Evolutionary conservation across 805 yeast species (phyloP), one percentile per base, ranked within the genome.

Genomic region (Brettanomyces sp.): DNA sequence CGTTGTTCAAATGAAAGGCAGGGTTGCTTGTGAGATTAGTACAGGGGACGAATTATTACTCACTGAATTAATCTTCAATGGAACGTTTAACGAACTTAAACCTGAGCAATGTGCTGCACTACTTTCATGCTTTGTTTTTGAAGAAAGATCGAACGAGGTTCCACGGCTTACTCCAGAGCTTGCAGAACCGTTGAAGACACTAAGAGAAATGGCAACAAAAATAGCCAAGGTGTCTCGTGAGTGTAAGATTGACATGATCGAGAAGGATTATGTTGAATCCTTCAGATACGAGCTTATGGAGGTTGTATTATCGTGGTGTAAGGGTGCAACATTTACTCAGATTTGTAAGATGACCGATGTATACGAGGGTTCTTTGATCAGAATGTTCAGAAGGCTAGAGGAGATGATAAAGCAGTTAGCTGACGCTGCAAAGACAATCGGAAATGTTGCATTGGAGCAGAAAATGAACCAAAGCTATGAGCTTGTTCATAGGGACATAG

Each of bases 331-430:
- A 0, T 93, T 93, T 65, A 91, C 97, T 0, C 96, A 91, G 62
- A 91, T 93, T 51, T 91, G 98, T 69, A 91, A 91, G 65, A 89
- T 93, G 96, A 93, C 99, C 0, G 99, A 93, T 60, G 98, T 93
- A 39, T 93, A 91, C 56, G 99, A 93, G 69, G 99, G 99, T 38
- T 84, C 95, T 22, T 74, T 93, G 59, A 91, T 93, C 53, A 80
- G 99, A 62, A 85, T 87, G 80, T 93, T 93, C 70, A 84, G 93
- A 64, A 76, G 99, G 60, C 70, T 93, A 46, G 99, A 93, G 64
- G 99, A 93, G 63, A 74, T 93, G 72, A 69, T 93, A 47, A 79
- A 91, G 58, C 99, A 93, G 64, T 73, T 93, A 77, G 80, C 82
- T 40, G 81, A 77, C 54, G 98, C 97, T 12, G 93, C 99, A 2